A percentile compares a stretch with the other conserved stretches of the same genome.
These are phyloP conservation scores for Oryza longistaminata DNA, from an alignment of 176 grass and related monocot genomes.

Conservation along the genomic window DNA sequence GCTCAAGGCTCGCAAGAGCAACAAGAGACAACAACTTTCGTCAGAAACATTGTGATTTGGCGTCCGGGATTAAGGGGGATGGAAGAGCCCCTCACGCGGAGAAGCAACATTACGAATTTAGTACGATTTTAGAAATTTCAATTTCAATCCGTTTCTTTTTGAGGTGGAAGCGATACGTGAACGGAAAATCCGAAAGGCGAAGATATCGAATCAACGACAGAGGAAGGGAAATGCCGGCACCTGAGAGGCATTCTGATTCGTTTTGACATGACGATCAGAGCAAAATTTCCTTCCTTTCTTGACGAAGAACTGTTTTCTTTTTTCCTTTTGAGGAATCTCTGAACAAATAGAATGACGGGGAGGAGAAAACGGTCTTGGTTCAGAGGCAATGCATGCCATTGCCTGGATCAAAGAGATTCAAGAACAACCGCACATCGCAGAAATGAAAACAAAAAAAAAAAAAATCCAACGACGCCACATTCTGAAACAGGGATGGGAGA, in stretches of 20 bases:
- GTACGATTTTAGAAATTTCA: neutral
- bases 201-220: slow-evolving; percentile 7
- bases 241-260: neutral
- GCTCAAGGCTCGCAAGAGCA: slow-evolving; percentile 24
- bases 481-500: neutral
- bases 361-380: neutral
- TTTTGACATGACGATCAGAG: neutral
- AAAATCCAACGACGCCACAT: neutral
- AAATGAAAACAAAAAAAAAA: neutral
- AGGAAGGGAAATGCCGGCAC: neutral
- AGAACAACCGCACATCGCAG: neutral
- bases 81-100: neutral
- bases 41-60: neutral
- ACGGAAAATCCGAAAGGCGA: neutral
- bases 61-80: neutral
- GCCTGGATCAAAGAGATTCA: neutral
- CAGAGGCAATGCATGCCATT: neutral
- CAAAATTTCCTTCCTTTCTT: neutral
- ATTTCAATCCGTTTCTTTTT: neutral
- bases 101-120: neutral
- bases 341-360: neutral
- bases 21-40: slow-evolving; percentile 25
- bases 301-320: neutral
- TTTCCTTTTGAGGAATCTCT: neutral
- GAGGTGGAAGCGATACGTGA: neutral